Evolutionary conservation across 495 filamentous ascomycete genomes (phyloP).

Genomic region (Lasiosphaeris hirsuta): DNA sequence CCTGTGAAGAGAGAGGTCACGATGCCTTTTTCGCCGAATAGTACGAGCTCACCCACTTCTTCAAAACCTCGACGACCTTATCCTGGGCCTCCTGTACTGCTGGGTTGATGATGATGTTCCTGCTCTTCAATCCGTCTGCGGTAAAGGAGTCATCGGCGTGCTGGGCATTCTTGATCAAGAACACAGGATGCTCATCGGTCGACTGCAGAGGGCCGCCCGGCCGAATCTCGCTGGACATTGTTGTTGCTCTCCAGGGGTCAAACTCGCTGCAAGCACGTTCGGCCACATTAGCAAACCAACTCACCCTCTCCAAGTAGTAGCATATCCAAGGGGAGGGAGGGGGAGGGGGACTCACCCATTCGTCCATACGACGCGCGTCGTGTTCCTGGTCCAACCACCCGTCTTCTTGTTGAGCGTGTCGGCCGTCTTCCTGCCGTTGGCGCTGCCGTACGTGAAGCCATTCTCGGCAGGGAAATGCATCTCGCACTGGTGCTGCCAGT

Average conservation of each 20-base stretch:
- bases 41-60: constrained; percentile 48
- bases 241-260: constrained; percentile 58
- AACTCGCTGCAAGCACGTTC: constrained; percentile 37
- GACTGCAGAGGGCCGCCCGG: constrained; percentile 53
- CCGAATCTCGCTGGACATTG: constrained; percentile 50
- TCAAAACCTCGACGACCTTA: constrained; percentile 32
- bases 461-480: constrained; percentile 56
- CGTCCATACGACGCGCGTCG: constrained; percentile 55
- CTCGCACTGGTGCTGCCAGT: constrained; percentile 60
- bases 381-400: constrained; percentile 53
- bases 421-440: constrained; percentile 49
- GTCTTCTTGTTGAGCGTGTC: constrained; percentile 55
- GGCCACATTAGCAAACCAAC: not conserved
- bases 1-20: too few species aligned
- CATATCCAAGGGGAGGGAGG: too few species aligned
- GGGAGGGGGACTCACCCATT: constrained; percentile 48
- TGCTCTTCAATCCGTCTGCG: constrained; percentile 32
- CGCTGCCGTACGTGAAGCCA: constrained; percentile 50
- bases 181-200: constrained; percentile 42
- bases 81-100: constrained; percentile 41
- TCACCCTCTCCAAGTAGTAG: too few species aligned
- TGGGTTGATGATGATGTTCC: constrained; percentile 32
- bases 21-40: constrained; percentile 17
- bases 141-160: constrained; percentile 51
- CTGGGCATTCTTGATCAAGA: constrained; percentile 54